Percentiles rank a stretch among this genome's conserved stretches.
These are phyloP conservation scores for Talaromyces ruber DNA, from an alignment of 495 filamentous ascomycete genomes.

Conservation along the genomic window DNA sequence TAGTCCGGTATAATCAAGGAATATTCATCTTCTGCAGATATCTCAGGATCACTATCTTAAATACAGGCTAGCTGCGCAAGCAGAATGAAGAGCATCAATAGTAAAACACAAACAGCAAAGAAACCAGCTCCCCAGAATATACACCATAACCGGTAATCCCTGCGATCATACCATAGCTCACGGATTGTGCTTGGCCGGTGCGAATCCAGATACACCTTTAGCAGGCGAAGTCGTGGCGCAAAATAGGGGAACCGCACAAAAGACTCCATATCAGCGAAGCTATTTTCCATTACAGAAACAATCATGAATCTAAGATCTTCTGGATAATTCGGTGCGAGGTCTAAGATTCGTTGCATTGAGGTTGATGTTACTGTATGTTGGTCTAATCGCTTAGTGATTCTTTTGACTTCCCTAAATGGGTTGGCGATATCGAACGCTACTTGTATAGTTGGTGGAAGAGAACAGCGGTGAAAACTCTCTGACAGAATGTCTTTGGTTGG, in stretches of 20 bases:
- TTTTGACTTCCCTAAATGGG: background rate
- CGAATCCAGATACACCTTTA: conserved; percentile 4
- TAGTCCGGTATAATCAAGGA: background rate
- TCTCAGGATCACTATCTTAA: background rate
- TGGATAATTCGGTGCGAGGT: conserved; percentile 2
- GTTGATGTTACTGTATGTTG: conserved; percentile 6
- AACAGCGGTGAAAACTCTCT: conserved; percentile 6
- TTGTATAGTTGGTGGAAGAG: conserved; percentile 1
- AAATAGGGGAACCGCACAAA: conserved; percentile 4
- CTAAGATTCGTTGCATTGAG: conserved; percentile 7
- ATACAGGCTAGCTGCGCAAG: conserved; percentile 3
- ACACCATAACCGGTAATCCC: conserved; percentile 6
- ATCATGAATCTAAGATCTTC: conserved; percentile 7
- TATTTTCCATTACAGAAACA: conserved; percentile 2
- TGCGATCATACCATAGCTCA: conserved; percentile 6
- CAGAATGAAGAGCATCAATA: conserved; percentile 3
- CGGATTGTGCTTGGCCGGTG: conserved; percentile 1
- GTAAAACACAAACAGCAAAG: conserved; percentile 1
- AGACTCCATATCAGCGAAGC: background rate
- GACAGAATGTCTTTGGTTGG: conserved; percentile 6
- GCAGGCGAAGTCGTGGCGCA: conserved; percentile 1
- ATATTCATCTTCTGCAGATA: background rate
- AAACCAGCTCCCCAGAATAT: conserved; percentile 4
- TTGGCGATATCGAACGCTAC: conserved; percentile 1
- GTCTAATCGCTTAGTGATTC: background rate